Conservation (phyloP, 305 asterid genomes). For the Fraxinus sp. region DNA sequence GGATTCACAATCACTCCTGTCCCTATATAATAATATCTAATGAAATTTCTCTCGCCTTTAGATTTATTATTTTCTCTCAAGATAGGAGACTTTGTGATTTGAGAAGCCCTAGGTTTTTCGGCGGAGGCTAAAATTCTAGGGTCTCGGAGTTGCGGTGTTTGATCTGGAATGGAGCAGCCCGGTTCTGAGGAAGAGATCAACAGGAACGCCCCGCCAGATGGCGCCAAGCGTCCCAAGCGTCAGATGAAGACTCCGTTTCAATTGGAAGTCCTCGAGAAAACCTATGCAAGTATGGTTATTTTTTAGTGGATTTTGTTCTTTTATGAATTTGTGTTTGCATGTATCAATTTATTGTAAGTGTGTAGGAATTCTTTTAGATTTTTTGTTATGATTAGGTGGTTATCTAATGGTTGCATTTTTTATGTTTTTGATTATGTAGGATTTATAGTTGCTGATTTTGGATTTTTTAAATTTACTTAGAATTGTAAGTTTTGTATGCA, state of each 20-base stretch:
- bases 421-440: not conserved
- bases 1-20: slow-evolving; percentile 48
- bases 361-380: not conserved
- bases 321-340: slow-evolving; percentile 13
- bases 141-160: slow-evolving; percentile 42
- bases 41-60: slow-evolving; percentile 34
- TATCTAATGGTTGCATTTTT: slow-evolving; percentile 12
- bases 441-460: not conserved
- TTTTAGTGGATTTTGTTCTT: slow-evolving; percentile 8
- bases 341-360: not conserved
- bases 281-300: slow-evolving; percentile 64
- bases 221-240: slow-evolving; percentile 83
- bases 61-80: slow-evolving; percentile 38
- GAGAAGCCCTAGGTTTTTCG: slow-evolving; percentile 37
- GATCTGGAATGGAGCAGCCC: slow-evolving; percentile 62
- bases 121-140: slow-evolving; percentile 41
- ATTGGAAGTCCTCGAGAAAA: slow-evolving; percentile 79
- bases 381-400: not conserved
- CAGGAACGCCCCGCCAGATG: slow-evolving; percentile 48
- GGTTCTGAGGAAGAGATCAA: slow-evolving; percentile 79
- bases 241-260: slow-evolving; percentile 99
- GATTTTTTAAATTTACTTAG: not conserved
- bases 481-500: not conserved
- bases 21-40: slow-evolving; percentile 33
- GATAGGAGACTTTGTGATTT: slow-evolving; percentile 34